Evolutionary conservation across 1,284 basidiomycete genomes (phyloP).

Genomic region (Neolentinus lepideus): DNA sequence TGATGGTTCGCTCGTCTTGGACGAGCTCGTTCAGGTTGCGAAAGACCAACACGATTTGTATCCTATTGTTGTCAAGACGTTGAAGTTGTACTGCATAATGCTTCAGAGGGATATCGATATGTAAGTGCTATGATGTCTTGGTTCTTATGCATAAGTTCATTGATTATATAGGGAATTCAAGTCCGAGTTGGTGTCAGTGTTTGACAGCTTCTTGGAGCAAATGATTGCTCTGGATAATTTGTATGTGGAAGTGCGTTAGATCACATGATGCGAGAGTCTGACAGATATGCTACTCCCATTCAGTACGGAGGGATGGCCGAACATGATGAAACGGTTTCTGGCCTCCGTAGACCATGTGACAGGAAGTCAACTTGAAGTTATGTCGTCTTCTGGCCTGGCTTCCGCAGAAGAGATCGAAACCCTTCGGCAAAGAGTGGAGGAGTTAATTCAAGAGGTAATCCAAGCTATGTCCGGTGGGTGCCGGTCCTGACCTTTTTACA

Average conservation of each 20-base stretch:
- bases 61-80: conserved; percentile 44
- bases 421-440: conserved; percentile 50
- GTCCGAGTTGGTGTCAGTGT: conserved; percentile 48
- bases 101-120: conserved; percentile 54
- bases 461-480: conserved; percentile 2
- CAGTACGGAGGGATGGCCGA: conserved; percentile 59
- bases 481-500: conserved; percentile 16
- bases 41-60: conserved; percentile 46
- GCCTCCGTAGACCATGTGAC: conserved; percentile 61
- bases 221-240: conserved; percentile 52
- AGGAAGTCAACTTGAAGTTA: conserved; percentile 55
- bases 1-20: conserved; percentile 43
- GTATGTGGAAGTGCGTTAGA: conserved; percentile 27
- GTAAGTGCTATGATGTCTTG: conserved; percentile 32
- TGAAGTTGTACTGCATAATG: conserved; percentile 48
- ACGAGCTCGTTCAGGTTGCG: conserved; percentile 50
- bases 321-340: conserved; percentile 56
- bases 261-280: conserved; percentile 2
- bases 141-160: neutral
- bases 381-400: conserved; percentile 30
- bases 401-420: conserved; percentile 53
- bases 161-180: conserved; percentile 48
- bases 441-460: conserved; percentile 58
- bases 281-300: conserved; percentile 3
- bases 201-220: conserved; percentile 68